Percentiles rank a stretch among this genome's conserved stretches.
Conservation (phyloP, 2,329 filamentous ascomycete genomes). For the Aureobasidium mangrovei region DNA sequence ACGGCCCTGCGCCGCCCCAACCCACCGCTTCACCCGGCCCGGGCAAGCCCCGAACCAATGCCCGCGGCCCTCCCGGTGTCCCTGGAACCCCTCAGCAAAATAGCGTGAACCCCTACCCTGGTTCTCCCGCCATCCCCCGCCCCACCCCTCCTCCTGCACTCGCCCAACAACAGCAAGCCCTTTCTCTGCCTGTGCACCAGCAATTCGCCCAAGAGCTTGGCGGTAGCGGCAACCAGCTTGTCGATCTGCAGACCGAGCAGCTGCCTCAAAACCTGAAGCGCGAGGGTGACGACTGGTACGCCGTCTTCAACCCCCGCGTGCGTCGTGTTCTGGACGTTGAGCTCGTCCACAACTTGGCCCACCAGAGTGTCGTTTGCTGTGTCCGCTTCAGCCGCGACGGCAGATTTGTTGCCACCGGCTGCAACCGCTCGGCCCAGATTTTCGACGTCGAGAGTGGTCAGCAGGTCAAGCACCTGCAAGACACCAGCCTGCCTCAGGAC, state of each 20-base stretch:
- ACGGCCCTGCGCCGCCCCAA: constrained; percentile 73
- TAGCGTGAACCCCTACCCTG: constrained; percentile 76
- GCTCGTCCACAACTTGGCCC: constrained; percentile 81
- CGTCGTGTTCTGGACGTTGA: constrained; percentile 88
- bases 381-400: constrained; percentile 94
- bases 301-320: constrained; percentile 88
- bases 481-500: constrained; percentile 75
- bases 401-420: constrained; percentile 91
- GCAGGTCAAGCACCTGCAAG: constrained; percentile 83
- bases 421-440: constrained; percentile 98
- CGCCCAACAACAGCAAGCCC: constrained; percentile 27
- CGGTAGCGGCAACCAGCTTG: constrained; percentile 60
- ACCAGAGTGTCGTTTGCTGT: constrained; percentile 96
- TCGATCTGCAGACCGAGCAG: constrained; percentile 78
- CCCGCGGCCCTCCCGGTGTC: constrained; percentile 47
- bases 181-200: constrained; percentile 23
- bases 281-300: constrained; percentile 86
- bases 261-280: constrained; percentile 83
- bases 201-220: constrained; percentile 27
- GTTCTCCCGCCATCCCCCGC: constrained; percentile 81
- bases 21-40: constrained; percentile 82
- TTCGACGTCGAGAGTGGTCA: constrained; percentile 84
- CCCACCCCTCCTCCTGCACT: constrained; percentile 57
- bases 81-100: constrained; percentile 90
- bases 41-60: constrained; percentile 56